A percentile compares a stretch with the other conserved stretches of the same genome.
phyloP scores from a whole-genome alignment of 208 protist species.

The Acanthamoeba triangularis region DNA sequence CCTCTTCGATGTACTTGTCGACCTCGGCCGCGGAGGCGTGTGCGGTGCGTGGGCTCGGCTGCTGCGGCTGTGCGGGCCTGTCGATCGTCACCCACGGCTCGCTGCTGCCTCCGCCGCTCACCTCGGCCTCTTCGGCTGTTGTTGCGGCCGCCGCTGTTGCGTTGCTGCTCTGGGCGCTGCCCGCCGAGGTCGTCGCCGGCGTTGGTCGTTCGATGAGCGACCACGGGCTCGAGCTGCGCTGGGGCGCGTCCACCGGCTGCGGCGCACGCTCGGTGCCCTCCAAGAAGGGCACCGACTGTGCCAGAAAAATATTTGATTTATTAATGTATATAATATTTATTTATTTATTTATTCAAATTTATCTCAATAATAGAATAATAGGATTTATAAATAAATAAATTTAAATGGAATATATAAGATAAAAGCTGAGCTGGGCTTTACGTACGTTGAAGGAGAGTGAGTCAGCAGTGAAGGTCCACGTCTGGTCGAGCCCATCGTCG shows the following conservation, averaged over 20 bases:
- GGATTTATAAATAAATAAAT: neutral
- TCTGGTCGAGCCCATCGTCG: neutral
- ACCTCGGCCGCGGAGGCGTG: neutral
- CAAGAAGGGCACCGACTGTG: neutral
- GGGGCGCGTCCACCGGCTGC: neutral
- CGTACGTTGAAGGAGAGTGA: neutral
- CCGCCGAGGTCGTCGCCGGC: too few species aligned
- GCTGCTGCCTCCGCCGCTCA: neutral
- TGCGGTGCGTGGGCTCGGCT: neutral
- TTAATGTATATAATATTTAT: neutral
- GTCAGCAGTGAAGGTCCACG: neutral
- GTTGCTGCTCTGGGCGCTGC: too few species aligned
- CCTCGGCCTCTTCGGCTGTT: neutral
- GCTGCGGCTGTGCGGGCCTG: neutral
- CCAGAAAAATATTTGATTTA: too few species aligned
- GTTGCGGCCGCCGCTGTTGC: too few species aligned
- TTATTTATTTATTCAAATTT: too few species aligned
- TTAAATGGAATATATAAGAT: too few species aligned
- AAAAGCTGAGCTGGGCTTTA: too few species aligned
- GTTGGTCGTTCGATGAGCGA: too few species aligned
- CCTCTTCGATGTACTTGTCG: constrained; percentile 19
- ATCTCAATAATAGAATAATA: too few species aligned
- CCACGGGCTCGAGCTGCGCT: too few species aligned
- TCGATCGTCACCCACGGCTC: neutral
- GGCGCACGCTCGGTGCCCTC: neutral